Conservation (phyloP, 163 green algal species). For the Coccomyxa subellipsoidea region DNA sequence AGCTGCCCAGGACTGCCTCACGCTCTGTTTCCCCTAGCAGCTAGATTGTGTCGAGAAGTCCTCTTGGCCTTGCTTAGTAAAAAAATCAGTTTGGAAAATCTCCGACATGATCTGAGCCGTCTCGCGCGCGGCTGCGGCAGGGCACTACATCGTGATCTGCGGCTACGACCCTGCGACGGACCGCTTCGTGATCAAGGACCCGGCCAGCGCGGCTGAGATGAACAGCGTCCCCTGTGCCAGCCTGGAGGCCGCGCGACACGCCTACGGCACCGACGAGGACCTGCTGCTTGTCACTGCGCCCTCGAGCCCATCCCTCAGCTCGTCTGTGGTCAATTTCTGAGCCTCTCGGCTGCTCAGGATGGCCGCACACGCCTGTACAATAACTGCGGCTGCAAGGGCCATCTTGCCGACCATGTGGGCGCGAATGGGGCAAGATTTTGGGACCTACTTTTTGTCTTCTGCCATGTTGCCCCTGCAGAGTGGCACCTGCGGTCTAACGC, state of each 20-base stretch:
- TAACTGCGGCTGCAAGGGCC: too few relatives aligned
- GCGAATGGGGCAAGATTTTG: too few relatives aligned
- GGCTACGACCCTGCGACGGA: constrained; percentile 53
- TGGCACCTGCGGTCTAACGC: too few relatives aligned
- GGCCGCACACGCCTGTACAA: too few relatives aligned
- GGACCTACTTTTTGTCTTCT: too few relatives aligned
- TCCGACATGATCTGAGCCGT: constrained; percentile 37
- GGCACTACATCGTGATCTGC: constrained; percentile 82
- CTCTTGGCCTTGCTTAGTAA: neutral
- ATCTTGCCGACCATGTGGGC: too few relatives aligned
- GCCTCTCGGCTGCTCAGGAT: neutral
- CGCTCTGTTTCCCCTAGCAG: too few relatives aligned
- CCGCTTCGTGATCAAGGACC: constrained; percentile 67
- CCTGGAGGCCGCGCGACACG: constrained; percentile 61
- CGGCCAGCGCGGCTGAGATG: constrained; percentile 32
- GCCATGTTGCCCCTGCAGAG: too few relatives aligned
- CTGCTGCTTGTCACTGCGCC: constrained; percentile 58
- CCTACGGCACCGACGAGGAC: constrained; percentile 84
- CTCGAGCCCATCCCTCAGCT: neutral
- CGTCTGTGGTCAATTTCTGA: neutral
- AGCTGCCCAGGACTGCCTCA: neutral
- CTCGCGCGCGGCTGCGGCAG: too few relatives aligned
- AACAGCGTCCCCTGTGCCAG: neutral
- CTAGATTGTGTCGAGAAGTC: too few relatives aligned
- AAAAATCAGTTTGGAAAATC: neutral